Conservation (phyloP, 805 yeast genomes). For the Candida ipomoeae region DNA sequence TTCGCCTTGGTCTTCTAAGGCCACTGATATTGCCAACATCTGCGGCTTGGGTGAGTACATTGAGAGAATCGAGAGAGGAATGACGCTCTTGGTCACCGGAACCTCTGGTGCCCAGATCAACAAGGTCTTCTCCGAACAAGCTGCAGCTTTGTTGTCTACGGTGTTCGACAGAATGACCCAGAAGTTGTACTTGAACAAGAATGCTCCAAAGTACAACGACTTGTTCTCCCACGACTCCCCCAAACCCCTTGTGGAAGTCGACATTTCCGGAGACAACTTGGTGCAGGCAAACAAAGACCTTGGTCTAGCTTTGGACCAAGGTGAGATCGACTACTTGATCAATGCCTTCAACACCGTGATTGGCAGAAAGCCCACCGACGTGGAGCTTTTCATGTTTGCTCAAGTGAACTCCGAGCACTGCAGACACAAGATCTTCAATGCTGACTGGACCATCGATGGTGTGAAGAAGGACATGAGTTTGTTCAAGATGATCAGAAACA, state of each 20-base stretch:
- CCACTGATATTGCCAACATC: constrained; percentile 87
- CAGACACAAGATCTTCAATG: constrained; percentile 97
- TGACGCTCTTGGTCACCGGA: constrained; percentile 57
- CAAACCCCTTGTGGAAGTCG: constrained; percentile 75
- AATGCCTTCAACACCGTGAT: constrained; percentile 72
- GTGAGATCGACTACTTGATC: constrained; percentile 86
- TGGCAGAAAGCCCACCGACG: constrained; percentile 93
- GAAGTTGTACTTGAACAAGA: constrained; percentile 48
- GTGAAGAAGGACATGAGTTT: constrained; percentile 66
- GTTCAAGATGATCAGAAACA: constrained; percentile 93
- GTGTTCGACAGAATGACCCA: constrained; percentile 96
- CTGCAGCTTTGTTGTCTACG: constrained; percentile 56
- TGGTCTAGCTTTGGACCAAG: constrained; percentile 92
- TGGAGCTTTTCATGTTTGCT: constrained; percentile 97
- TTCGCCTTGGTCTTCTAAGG: constrained; percentile 99
- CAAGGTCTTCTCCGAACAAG: constrained; percentile 36
- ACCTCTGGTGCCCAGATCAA: constrained; percentile 62
- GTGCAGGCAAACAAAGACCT: constrained; percentile 72
- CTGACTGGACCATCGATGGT: constrained; percentile 95
- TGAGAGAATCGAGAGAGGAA: constrained; percentile 88
- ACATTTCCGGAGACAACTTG: constrained; percentile 59
- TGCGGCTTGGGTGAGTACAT: constrained; percentile 73
- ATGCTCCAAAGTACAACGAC: constrained; percentile 63
- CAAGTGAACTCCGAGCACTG: constrained; percentile 99
- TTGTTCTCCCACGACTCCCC: constrained; percentile 77